A percentile compares a stretch with the other conserved stretches of the same genome.
phyloP scores from a whole-genome alignment of 2,329 filamentous ascomycete genomes.

The Ophioceras dolichostomum region DNA sequence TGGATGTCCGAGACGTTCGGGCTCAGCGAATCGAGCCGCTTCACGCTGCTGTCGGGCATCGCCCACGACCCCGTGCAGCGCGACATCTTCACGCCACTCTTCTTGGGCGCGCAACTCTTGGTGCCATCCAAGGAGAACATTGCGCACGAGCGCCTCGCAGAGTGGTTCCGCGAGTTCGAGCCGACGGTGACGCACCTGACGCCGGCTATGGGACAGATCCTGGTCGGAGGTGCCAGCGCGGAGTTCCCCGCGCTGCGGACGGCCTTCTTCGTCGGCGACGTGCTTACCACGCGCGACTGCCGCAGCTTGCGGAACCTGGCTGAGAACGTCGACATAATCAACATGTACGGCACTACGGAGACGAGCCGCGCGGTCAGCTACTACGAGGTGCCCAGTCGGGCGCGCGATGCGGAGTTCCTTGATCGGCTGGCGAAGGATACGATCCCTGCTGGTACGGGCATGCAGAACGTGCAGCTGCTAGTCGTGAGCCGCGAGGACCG shows the following conservation, averaged over 20 bases:
- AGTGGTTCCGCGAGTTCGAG: conserved; percentile 71
- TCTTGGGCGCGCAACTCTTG: conserved; percentile 68
- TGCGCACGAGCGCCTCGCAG: conserved; percentile 69
- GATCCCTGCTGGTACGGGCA: conserved; percentile 74
- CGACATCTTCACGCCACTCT: conserved; percentile 85
- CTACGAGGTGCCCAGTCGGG: conserved; percentile 60
- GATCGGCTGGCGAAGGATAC: conserved; percentile 43
- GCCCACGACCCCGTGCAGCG: conserved; percentile 60
- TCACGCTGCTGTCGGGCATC: conserved; percentile 77
- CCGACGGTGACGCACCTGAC: conserved; percentile 81
- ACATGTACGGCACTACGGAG: conserved; percentile 86
- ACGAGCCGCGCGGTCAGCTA: conserved; percentile 73
- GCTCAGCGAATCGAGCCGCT: conserved; percentile 58
- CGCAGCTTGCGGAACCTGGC: conserved; percentile 63
- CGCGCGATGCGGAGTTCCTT: conserved; percentile 41
- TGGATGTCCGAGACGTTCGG: conserved; percentile 87
- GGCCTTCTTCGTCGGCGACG: conserved; percentile 86
- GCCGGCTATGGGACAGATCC: conserved; percentile 90
- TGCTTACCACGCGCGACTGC: conserved; percentile 78
- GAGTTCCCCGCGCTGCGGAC: conserved; percentile 65
- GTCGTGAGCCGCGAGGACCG: conserved; percentile 61
- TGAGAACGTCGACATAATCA: conserved; percentile 62
- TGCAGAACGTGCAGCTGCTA: conserved; percentile 79
- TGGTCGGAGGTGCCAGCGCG: conserved; percentile 72
- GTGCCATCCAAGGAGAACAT: conserved; percentile 77